Evolutionary conservation across 768 basidiomycete species (phyloP).

Genomic region (Russula sp.): DNA sequence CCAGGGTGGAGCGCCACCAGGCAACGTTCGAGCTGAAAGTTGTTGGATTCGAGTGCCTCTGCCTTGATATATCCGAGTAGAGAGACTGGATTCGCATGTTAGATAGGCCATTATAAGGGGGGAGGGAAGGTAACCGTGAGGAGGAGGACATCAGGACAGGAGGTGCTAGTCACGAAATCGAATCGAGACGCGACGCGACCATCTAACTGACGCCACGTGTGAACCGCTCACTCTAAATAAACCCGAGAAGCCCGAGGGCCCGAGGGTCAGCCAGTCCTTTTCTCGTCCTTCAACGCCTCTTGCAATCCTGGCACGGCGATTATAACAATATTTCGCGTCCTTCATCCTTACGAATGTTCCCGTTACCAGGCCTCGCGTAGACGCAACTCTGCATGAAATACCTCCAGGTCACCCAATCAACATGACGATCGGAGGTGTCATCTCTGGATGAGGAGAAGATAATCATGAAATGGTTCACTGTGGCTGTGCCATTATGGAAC

Average conservation of each 20-base stretch:
- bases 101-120: conserved; percentile 43
- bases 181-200: not conserved
- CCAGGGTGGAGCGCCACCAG: conserved; percentile 79
- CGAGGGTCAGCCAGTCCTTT: too few relatives aligned
- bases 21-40: conserved; percentile 73
- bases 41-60: conserved; percentile 77
- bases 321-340: too few relatives aligned
- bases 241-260: too few relatives aligned
- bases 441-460: not conserved
- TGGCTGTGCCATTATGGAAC: not conserved
- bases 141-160: not conserved
- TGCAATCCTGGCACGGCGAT: too few relatives aligned
- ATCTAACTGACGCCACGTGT: too few relatives aligned
- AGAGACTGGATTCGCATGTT: conserved; percentile 60
- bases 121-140: conserved; percentile 27
- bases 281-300: too few relatives aligned
- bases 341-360: too few relatives aligned
- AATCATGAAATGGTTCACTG: not conserved
- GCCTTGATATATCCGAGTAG: conserved; percentile 81
- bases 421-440: too few relatives aligned
- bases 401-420: too few relatives aligned
- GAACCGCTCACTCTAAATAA: too few relatives aligned
- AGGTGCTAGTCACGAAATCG: not conserved
- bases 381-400: too few relatives aligned
- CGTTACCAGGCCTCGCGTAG: too few relatives aligned